These are phyloP conservation scores for Pueraria montana DNA, from an alignment of 306 rosid species.

Conservation along the genomic window DNA sequence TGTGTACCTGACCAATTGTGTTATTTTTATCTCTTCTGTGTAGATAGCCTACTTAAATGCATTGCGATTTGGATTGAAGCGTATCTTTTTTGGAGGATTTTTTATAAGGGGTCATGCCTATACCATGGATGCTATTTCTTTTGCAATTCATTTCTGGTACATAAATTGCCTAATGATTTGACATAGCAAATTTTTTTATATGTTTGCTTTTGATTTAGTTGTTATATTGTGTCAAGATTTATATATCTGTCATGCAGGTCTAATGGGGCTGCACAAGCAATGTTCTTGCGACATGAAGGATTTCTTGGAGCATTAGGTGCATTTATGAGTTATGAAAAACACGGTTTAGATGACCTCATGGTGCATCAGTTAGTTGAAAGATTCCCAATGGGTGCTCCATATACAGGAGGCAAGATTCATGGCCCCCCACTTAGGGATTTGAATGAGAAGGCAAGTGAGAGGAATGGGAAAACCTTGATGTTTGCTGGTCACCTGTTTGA, in stretches of 20 bases:
- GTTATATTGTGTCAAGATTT: constrained; percentile 30
- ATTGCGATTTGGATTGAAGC: constrained; percentile 76
- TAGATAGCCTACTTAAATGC: constrained; percentile 90
- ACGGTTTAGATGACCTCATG: constrained; percentile 89
- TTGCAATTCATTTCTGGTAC: constrained; percentile 87
- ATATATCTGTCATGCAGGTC: constrained; percentile 65
- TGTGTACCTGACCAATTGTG: constrained; percentile 18
- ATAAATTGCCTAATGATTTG: constrained; percentile 25
- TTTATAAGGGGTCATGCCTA: constrained; percentile 95
- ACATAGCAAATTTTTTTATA: neutral
- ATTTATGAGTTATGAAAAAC: constrained; percentile 93
- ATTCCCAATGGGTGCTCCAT: constrained; percentile 93
- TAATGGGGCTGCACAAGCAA: constrained; percentile 86
- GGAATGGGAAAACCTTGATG: constrained; percentile 40
- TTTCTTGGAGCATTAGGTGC: constrained; percentile 92
- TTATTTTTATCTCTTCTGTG: constrained; percentile 40
- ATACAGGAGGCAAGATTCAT: constrained; percentile 87
- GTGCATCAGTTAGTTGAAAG: constrained; percentile 89
- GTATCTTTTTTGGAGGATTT: constrained; percentile 94
- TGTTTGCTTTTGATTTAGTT: constrained; percentile 7
- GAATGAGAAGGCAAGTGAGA: constrained; percentile 85
- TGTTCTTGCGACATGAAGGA: constrained; percentile 94
- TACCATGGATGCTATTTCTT: constrained; percentile 93
- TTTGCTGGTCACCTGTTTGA: constrained; percentile 30
- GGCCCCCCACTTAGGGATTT: constrained; percentile 89